Conservation (phyloP, 805 yeast species). For the Candida parachauliodes region DNA sequence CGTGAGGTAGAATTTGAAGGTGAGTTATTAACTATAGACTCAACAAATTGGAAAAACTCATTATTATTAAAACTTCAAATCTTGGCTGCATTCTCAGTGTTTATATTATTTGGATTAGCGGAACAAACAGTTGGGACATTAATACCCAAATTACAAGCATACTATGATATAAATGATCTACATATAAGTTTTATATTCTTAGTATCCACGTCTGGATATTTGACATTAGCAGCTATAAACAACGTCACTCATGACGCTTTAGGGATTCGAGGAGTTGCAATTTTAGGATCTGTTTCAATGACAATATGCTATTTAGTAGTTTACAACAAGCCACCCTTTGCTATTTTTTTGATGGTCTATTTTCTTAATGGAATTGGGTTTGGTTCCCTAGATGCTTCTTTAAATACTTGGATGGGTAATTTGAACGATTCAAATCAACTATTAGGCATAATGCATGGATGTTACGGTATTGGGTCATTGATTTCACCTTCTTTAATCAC, state of each 20-base stretch:
- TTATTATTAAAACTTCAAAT: constrained; percentile 42
- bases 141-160: constrained; percentile 47
- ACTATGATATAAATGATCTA: constrained; percentile 48
- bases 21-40: constrained; percentile 27
- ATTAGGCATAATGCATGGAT: constrained; percentile 50
- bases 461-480: constrained; percentile 53
- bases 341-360: constrained; percentile 36
- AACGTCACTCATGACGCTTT: constrained; percentile 36
- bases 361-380: constrained; percentile 49
- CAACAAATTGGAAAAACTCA: constrained; percentile 38
- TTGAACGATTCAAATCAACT: constrained; percentile 47
- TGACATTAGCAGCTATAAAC: constrained; percentile 48
- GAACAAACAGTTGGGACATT: constrained; percentile 63
- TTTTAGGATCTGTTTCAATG: constrained; percentile 32
- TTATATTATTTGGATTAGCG: constrained; percentile 49
- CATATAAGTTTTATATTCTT: constrained; percentile 49
- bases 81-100: constrained; percentile 31
- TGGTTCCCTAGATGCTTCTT: constrained; percentile 54
- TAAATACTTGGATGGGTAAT: constrained; percentile 51
- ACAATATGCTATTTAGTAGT: constrained; percentile 35
- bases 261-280: constrained; percentile 48
- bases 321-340: constrained; percentile 40
- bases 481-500: constrained; percentile 47
- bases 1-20: constrained; percentile 23
- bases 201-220: constrained; percentile 53